Percentiles rank a stretch among this genome's conserved stretches.
Conservation (phyloP, 257 asterid genomes). For the Capsicum baccatum region DNA sequence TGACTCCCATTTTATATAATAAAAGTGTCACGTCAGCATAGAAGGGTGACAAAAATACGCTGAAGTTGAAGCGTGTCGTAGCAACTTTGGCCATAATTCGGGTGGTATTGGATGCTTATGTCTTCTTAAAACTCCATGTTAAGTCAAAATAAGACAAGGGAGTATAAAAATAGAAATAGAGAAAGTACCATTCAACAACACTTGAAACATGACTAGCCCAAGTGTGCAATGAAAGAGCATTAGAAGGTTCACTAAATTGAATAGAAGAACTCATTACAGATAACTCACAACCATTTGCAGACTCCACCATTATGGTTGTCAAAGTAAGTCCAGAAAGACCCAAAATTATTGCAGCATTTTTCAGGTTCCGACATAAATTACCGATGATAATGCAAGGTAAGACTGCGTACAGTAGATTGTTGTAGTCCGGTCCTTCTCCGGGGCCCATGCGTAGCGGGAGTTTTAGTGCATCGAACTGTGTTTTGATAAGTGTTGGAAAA, state of each 20-base stretch:
- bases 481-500: conserved; percentile 24
- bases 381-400: background rate
- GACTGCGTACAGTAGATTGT: no score
- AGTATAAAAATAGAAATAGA: background rate
- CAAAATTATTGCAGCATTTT: conserved; percentile 41
- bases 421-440: no score
- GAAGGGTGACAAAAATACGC: no score
- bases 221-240: conserved; percentile 95
- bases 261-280: conserved; percentile 45
- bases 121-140: no score
- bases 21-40: no score
- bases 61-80: no score
- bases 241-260: conserved; percentile 70
- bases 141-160: no score
- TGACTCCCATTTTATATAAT: no score
- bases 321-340: conserved; percentile 73
- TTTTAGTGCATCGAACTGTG: no score
- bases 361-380: conserved; percentile 36
- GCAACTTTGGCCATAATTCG: no score
- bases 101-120: no score
- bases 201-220: conserved; percentile 97
- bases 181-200: conserved; percentile 84
- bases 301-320: conserved; percentile 49
- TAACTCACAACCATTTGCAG: conserved; percentile 59
- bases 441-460: no score